Evolutionary conservation across 805 yeast species (phyloP).

Genomic region (Candida verbasci): DNA sequence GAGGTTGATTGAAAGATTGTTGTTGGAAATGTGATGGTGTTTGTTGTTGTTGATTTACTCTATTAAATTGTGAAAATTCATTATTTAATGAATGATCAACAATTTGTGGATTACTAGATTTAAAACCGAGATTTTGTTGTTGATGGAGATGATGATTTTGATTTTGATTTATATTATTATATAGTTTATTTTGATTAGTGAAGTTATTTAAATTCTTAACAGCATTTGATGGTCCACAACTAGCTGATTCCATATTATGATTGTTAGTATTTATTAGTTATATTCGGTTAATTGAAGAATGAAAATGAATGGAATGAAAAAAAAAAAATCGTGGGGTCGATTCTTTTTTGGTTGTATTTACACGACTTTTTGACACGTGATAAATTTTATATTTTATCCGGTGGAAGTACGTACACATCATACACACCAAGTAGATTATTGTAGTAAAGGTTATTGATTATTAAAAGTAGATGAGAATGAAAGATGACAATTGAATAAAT

Average conservation of each 20-base stretch:
- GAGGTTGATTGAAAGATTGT: neutral
- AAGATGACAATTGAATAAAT: no score
- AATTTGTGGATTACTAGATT: constrained; percentile 13
- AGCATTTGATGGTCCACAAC: constrained; percentile 46
- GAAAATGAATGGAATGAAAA: no score
- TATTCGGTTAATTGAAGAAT: neutral
- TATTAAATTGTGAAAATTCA: constrained; percentile 34
- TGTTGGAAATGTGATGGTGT: neutral
- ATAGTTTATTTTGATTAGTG: constrained; percentile 36
- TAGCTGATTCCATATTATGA: constrained; percentile 29
- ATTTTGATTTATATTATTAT: constrained; percentile 15
- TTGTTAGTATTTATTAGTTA: neutral
- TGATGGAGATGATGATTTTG: constrained; percentile 5
- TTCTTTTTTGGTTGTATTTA: no score
- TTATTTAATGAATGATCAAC: constrained; percentile 32
- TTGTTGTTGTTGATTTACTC: constrained; percentile 10
- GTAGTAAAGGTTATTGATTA: no score
- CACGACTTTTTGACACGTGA: no score
- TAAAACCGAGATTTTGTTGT: constrained; percentile 8
- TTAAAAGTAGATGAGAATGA: no score
- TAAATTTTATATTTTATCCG: no score
- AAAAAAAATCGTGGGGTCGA: no score
- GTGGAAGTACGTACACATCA: no score
- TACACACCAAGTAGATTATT: no score
- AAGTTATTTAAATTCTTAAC: constrained; percentile 38